These are phyloP conservation scores for Cutaneotrichosporon daszewskae DNA, from an alignment of 1,284 basidiomycete species.

Conservation along the genomic window DNA sequence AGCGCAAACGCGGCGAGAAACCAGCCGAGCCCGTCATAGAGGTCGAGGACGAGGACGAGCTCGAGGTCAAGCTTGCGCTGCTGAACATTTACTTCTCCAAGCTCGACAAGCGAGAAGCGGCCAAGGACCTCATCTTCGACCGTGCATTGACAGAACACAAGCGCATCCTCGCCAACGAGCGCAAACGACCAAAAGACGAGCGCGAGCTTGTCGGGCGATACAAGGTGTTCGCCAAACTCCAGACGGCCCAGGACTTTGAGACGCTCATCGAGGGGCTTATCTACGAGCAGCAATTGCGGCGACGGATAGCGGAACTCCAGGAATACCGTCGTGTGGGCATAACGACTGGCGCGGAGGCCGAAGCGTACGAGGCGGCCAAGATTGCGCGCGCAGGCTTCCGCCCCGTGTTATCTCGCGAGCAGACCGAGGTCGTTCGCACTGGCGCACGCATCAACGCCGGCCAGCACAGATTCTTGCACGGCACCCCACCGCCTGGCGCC, in stretches of 20 bases:
- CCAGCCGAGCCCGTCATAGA: conserved; percentile 66
- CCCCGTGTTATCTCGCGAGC: conserved; percentile 31
- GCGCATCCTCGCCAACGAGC: conserved; percentile 83
- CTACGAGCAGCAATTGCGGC: conserved; percentile 78
- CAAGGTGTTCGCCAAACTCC: conserved; percentile 85
- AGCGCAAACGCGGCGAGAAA: conserved; percentile 59
- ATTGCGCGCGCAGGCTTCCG: conserved; percentile 51
- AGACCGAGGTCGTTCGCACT: conserved; percentile 29
- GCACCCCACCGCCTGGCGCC: conserved; percentile 14
- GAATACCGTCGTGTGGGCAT: conserved; percentile 79
- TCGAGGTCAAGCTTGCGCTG: conserved; percentile 45
- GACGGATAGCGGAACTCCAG: conserved; percentile 81
- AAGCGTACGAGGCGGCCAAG: conserved; percentile 73
- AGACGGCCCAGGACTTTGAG: conserved; percentile 90
- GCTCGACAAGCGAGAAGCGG: conserved; percentile 79
- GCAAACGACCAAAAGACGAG: conserved; percentile 85
- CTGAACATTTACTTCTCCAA: conserved; percentile 90
- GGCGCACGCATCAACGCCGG: conserved; percentile 40
- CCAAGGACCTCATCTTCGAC: conserved; percentile 89
- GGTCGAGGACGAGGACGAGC: conserved; percentile 52
- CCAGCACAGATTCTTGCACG: conserved; percentile 41
- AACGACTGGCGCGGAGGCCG: conserved; percentile 74
- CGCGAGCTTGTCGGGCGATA: conserved; percentile 82
- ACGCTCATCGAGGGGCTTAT: conserved; percentile 80
- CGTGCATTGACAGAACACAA: conserved; percentile 89